phyloP scores from a whole-genome alignment of 2,329 filamentous ascomycete genomes.

The Cordyceps javanica region DNA sequence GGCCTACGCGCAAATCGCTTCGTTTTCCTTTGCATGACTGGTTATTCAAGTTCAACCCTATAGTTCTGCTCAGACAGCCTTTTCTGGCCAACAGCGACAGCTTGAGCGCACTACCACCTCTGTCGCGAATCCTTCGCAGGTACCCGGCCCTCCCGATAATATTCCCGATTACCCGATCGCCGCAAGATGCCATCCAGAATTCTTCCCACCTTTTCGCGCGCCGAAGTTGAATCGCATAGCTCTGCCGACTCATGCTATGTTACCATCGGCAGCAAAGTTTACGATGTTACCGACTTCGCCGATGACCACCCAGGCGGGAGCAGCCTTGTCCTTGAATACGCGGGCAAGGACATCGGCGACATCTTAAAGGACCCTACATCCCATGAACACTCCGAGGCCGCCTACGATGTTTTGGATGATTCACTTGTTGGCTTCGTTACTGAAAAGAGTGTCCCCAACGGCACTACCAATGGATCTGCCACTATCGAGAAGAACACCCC shows the following conservation, averaged over 20 bases:
- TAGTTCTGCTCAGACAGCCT: not conserved
- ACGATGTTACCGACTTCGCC: conserved; percentile 88
- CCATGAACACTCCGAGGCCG: conserved; percentile 81
- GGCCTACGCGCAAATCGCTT: not conserved
- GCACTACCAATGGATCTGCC: conserved; percentile 23
- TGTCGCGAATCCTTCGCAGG: not conserved
- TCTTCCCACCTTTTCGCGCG: conserved; percentile 74
- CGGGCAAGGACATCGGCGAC: conserved; percentile 73
- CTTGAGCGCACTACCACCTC: not conserved
- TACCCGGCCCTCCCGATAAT: conserved; percentile 1
- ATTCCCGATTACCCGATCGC: not conserved
- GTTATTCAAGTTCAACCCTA: not conserved
- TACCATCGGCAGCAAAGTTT: conserved; percentile 82
- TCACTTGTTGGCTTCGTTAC: conserved; percentile 75
- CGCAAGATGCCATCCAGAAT: conserved; percentile 67
- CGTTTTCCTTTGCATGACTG: not conserved
- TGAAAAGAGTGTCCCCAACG: conserved; percentile 41
- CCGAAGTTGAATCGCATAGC: conserved; percentile 78
- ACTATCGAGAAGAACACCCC: conserved; percentile 22
- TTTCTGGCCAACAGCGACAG: not conserved
- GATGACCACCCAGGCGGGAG: conserved; percentile 86
- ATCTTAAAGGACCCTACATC: conserved; percentile 80
- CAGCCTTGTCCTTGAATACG: conserved; percentile 84
- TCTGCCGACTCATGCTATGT: conserved; percentile 84
- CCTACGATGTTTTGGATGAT: conserved; percentile 94